Evolutionary conservation across 129 eudicot genomes (phyloP).

Genomic region (Escallonia rubra): DNA sequence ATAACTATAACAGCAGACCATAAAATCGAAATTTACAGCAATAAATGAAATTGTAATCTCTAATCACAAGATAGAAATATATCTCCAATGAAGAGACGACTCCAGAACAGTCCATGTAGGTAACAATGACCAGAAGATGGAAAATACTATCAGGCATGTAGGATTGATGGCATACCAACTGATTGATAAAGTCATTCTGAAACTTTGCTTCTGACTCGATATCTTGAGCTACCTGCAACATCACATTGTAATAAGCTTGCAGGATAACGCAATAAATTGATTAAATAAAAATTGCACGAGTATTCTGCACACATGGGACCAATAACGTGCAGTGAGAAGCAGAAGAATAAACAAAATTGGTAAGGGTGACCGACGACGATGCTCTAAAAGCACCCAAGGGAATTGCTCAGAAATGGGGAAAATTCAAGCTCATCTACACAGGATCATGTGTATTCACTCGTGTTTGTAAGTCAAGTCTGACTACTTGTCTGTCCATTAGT

Average conservation of each 20-base stretch:
- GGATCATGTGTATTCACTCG: no score
- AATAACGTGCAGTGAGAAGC: neutral
- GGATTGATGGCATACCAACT: slow-evolving; percentile 53
- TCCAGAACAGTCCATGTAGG: neutral
- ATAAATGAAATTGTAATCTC: no score
- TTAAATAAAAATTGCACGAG: neutral
- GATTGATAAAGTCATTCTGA: slow-evolving; percentile 83
- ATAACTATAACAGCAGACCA: no score
- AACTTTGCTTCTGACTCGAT: slow-evolving; percentile 84
- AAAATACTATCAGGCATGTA: neutral
- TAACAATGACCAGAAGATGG: neutral
- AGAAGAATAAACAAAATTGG: neutral
- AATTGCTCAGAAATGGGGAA: no score
- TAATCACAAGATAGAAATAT: no score
- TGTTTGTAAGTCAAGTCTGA: no score
- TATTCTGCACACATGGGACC: neutral
- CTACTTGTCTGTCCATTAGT: no score
- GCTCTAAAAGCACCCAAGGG: neutral
- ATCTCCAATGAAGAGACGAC: neutral
- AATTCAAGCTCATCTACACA: no score
- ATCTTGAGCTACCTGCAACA: slow-evolving; percentile 83
- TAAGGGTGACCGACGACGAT: neutral
- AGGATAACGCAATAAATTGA: neutral
- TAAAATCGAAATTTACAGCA: no score
- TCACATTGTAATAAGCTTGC: slow-evolving; percentile 5